phyloP scores from a whole-genome alignment of 2,329 filamentous ascomycete genomes.

The Hymenoscyphus repandus region DNA sequence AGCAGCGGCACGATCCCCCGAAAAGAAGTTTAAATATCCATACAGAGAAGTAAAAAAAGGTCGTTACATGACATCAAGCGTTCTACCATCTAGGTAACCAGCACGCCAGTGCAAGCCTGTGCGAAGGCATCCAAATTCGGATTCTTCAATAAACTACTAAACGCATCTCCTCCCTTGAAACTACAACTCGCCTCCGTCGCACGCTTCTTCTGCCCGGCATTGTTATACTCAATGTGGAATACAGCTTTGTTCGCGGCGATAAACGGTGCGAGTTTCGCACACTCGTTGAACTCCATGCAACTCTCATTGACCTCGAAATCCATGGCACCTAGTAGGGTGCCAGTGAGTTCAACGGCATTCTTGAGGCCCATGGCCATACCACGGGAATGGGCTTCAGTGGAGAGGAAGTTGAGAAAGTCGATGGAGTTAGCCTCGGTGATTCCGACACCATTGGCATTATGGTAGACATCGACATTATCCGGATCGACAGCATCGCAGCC shows the following conservation, averaged over 20 bases:
- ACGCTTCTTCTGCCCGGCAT: conserved; percentile 15
- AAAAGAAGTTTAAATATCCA: no score
- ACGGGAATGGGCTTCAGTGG: conserved; percentile 44
- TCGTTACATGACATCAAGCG: no score
- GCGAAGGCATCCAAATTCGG: conserved; percentile 7
- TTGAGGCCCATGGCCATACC: conserved; percentile 63
- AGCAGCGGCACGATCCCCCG: no score
- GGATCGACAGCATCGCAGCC: conserved; percentile 65
- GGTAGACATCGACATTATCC: conserved; percentile 64
- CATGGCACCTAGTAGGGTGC: conserved; percentile 41
- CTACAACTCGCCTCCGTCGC: background rate
- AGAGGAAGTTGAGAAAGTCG: conserved; percentile 56
- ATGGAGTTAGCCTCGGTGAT: conserved; percentile 53
- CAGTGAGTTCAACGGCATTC: conserved; percentile 59
- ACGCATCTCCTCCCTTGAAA: conserved; percentile 1
- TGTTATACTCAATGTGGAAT: conserved; percentile 68
- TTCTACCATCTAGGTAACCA: background rate
- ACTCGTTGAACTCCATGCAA: conserved; percentile 57
- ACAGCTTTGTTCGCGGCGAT: conserved; percentile 47
- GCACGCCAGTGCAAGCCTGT: background rate
- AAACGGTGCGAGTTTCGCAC: conserved; percentile 36
- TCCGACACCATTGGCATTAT: conserved; percentile 44
- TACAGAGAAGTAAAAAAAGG: no score
- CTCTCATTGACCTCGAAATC: conserved; percentile 68
- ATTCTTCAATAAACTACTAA: conserved; percentile 15